Base-by-base conservation (phyloP, 768 basidiomycete genomes). In the Collybia mongolica region DNA sequence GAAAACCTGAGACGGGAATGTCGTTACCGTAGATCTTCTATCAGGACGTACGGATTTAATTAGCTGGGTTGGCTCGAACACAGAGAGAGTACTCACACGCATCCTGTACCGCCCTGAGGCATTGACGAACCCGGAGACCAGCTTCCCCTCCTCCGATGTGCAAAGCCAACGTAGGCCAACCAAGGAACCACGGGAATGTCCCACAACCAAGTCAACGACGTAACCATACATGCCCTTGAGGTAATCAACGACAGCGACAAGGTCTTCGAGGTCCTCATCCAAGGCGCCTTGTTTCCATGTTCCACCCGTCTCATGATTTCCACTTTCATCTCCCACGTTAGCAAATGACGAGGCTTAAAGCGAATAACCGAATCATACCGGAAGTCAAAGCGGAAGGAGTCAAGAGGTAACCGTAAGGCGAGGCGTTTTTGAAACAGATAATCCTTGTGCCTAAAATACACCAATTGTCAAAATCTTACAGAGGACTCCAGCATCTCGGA, bases 361-460 rank as follows among this genome's bases (percentile, higher is more conserved):
- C 19, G 24, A 36, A 39, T 36, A 45, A 48, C 11, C 46, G 37
- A n/a, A 39, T 61, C 80, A 49, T 60, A 90, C 88, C 89, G 81
- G 68, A 93, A 93, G 65, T 93, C 90, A 60, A 93, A 91, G 26
- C 90, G 79, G 63, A 93, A 91, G 2, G 89, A 91, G 64, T 93
- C 90, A 19, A 88, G 60, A 0, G 88, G 85, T 12, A 91, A 65
- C 32, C 71, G 73, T 35, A 66, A 62, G 2, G 87, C 88, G 17
- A 93, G 80, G 12, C 77, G 80, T 60, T 84, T 85, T 65, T 88
- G 86, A 72, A 86, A 91, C 42, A 93, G 64, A 68, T 93, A 93
- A 62, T 93, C 86, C 59, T 91, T 91, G 66, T 93, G 90, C 60
- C 90, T 92, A 65, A 42, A 59, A 48, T 62, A 63, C 54, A n/a